Base-by-base conservation (phyloP, 225 moss, liverwort and hornwort genomes). In the Rhytidiadelphus loreus region DNA sequence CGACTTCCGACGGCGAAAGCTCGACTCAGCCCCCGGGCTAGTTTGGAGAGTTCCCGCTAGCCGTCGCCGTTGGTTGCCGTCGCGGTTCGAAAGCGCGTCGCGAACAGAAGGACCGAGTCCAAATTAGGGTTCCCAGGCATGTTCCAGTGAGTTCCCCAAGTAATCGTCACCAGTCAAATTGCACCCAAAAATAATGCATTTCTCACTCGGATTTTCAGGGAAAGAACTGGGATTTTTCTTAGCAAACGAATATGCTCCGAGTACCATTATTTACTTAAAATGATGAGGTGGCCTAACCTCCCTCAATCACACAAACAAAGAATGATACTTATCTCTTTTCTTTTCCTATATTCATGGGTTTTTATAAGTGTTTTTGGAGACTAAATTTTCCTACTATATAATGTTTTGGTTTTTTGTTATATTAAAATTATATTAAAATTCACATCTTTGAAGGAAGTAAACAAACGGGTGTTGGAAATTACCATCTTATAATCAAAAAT, bases 371-470 rank as follows among this genome's bases (percentile, higher is more conserved):
- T 24, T 29, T 41, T 29, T 0, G 4, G 0, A 10, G 10, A 56
- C 26, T 16, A 11, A 0, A 24, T 1, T n/a, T n/a, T 2, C n/a
- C 6, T 16, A 9, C 1, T 23, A 18, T 0, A 33, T 4, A 33
- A 75, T 50, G 13, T 76, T 33, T 22, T 33, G 13, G 32, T 56
- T 56, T n/a, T n/a, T 56, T n/a, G 48, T 8, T 13, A 35, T 21
- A 9, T 22, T 6, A 13, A n/a, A n/a, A 46, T 46, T 7, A 46
- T 46, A 46, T 46, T 5, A 15, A 33, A 24, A 37, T 77, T 37
- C 20, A 55, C 5, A n/a, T 12, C 41, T 28, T 17, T 17, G 26
- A 79, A 39, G 6, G 8, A 79, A n/a, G 3, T 1, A 79, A 58
- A 2, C 8, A 12, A 26, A 10, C 0, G 2, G 1, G 8, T 4